Percentiles rank a stretch among this genome's conserved stretches.
phyloP scores from a whole-genome alignment of 2,329 filamentous ascomycete genomes.

The Chrysoporthe puriensis region DNA sequence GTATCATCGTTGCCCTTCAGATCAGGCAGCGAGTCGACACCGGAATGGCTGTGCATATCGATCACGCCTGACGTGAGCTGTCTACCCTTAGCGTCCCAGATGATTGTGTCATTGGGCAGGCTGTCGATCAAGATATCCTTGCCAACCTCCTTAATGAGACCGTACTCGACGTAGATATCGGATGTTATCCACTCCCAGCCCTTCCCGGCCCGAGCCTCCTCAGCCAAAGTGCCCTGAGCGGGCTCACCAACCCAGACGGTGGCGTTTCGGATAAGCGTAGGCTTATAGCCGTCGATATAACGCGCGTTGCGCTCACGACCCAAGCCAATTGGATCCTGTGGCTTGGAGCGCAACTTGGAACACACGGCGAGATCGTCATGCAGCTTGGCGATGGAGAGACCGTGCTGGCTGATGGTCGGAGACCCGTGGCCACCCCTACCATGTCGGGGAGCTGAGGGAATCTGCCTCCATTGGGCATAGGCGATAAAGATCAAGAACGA shows the following conservation, averaged over 20 bases:
- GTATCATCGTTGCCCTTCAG: constrained; percentile 59
- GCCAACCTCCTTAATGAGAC: constrained; percentile 61
- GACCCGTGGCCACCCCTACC: background rate
- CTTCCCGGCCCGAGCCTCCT: constrained; percentile 60
- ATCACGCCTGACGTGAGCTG: constrained; percentile 69
- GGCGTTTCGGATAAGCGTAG: constrained; percentile 68
- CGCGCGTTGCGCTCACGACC: constrained; percentile 64
- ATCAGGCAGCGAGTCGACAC: constrained; percentile 60
- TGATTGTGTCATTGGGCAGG: constrained; percentile 51
- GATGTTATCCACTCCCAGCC: constrained; percentile 63
- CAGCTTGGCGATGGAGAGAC: constrained; percentile 57
- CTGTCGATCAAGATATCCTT: constrained; percentile 45
- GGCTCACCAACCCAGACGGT: constrained; percentile 70
- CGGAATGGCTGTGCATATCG: constrained; percentile 73
- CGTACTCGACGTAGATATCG: constrained; percentile 65
- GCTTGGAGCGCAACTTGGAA: constrained; percentile 56
- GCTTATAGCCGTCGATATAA: constrained; percentile 59
- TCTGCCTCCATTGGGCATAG: constrained; percentile 48
- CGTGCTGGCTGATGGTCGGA: constrained; percentile 31
- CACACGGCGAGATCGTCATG: constrained; percentile 59
- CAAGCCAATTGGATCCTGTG: constrained; percentile 57
- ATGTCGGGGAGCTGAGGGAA: constrained; percentile 31
- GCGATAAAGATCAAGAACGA: constrained; percentile 54
- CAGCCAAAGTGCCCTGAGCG: constrained; percentile 50
- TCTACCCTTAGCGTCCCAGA: constrained; percentile 63